These are phyloP conservation scores for Rosa rugosa DNA, from an alignment of 306 rosid species.

Conservation along the genomic window DNA sequence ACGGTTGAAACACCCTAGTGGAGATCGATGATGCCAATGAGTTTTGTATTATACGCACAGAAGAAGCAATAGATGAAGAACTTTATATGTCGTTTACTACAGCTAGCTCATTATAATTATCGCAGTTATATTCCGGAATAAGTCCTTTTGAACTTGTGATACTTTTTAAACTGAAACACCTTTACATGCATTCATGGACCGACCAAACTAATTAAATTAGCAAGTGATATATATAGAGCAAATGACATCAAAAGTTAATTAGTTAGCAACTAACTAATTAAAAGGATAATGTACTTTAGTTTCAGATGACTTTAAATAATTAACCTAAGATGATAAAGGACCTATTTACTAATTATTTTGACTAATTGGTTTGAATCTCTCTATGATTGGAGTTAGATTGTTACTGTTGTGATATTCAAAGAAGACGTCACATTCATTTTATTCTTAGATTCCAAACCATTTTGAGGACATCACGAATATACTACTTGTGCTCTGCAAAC, in stretches of 20 bases:
- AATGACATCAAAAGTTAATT: neutral
- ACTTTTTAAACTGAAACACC: neutral
- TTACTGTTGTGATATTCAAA: neutral
- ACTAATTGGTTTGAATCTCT: neutral
- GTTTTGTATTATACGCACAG: neutral
- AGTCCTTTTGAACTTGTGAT: constrained; percentile 2
- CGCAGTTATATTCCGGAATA: neutral
- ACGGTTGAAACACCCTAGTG: constrained; percentile 30
- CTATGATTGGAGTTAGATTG: neutral
- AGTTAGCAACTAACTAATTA: neutral
- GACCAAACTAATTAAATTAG: neutral
- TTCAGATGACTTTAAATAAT: neutral
- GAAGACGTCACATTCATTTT: constrained; percentile 1
- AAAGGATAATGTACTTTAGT: neutral
- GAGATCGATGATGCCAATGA: neutral
- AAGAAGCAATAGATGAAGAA: constrained; percentile 6
- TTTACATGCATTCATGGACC: neutral
- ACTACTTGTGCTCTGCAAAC: neutral
- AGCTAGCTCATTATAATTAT: neutral
- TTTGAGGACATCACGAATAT: neutral
- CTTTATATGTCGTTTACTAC: constrained; percentile 16
- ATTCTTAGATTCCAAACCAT: constrained; percentile 1
- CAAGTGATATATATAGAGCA: neutral
- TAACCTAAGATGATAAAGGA: neutral
- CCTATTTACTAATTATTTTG: too few relatives aligned